Percentiles rank a stretch among this genome's conserved stretches.
Conservation (phyloP, 768 basidiomycete species). For the Russula sp. region DNA sequence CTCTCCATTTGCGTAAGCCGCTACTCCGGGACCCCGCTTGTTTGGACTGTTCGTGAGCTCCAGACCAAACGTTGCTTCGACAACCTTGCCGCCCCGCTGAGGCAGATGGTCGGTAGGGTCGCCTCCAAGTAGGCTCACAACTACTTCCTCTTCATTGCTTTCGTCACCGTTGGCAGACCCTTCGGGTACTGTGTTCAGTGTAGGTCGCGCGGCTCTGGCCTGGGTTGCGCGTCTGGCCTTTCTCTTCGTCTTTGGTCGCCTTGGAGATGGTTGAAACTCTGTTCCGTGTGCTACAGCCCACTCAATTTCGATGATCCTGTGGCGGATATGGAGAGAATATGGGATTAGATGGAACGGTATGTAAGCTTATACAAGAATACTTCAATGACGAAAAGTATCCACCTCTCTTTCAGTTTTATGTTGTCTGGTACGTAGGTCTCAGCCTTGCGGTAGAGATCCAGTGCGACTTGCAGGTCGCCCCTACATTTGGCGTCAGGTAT, state of each 20-base stretch:
- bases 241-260: conserved; percentile 37
- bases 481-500: conserved; percentile 32
- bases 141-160: conserved; percentile 27
- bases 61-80: conserved; percentile 10
- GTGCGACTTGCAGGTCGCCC: conserved; percentile 73
- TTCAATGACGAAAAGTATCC: conserved; percentile 63
- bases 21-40: conserved; percentile 6
- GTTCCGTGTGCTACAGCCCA: conserved; percentile 63
- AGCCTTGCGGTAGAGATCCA: conserved; percentile 78
- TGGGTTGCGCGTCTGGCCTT: conserved; percentile 25
- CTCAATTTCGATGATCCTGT: conserved; percentile 78
- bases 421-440: conserved; percentile 84
- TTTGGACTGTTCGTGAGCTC: conserved; percentile 24
- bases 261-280: conserved; percentile 55
- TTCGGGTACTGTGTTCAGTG: conserved; percentile 23
- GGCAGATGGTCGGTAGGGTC: background rate
- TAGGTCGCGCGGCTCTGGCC: background rate
- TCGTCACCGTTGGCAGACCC: conserved; percentile 6
- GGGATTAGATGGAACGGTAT: conserved; percentile 25
- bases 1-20: conserved; percentile 11
- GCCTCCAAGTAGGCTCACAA: conserved; percentile 20
- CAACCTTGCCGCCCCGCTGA: conserved; percentile 23
- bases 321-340: conserved; percentile 25
- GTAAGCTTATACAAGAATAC: conserved; percentile 45
- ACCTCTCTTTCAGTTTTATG: conserved; percentile 82